Conservation (phyloP, 2,329 filamentous ascomycete species). For the Colletotrichum ledebouriae region DNA sequence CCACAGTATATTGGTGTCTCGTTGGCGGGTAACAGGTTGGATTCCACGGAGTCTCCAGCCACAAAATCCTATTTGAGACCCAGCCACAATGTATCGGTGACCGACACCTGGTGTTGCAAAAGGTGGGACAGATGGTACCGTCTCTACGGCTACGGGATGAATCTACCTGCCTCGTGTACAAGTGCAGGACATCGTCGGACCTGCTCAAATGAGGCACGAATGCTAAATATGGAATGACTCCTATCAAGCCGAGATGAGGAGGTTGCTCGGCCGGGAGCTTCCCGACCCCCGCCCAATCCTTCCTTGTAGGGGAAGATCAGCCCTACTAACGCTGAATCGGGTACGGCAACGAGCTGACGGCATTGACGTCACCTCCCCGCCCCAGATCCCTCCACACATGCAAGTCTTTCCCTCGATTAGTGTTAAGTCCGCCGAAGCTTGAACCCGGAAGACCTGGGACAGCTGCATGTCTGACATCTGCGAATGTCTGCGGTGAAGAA, state of each 20-base stretch:
- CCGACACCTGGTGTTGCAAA: constrained; percentile 10
- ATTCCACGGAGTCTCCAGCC: not conserved
- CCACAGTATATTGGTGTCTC: constrained; percentile 12
- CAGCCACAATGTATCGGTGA: constrained; percentile 10
- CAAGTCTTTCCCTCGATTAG: not conserved
- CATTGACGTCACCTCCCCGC: not conserved
- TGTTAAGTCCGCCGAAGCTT: constrained; percentile 3
- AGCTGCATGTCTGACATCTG: constrained; percentile 15
- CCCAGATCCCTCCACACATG: not conserved
- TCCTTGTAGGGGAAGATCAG: constrained; percentile 5
- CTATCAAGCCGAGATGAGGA: constrained; percentile 5
- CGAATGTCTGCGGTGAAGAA: not conserved
- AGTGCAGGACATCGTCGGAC: not conserved
- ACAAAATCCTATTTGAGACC: constrained; percentile 1
- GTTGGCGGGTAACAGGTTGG: constrained; percentile 1
- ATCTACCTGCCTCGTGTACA: not conserved
- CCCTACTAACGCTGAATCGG: constrained; percentile 29
- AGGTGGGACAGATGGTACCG: constrained; percentile 14
- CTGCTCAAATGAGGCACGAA: not conserved
- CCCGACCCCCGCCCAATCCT: not conserved
- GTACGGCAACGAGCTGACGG: not conserved
- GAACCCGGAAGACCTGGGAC: constrained; percentile 3
- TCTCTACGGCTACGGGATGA: constrained; percentile 7
- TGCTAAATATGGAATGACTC: not conserved
- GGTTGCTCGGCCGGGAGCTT: constrained; percentile 1